Evolutionary conservation across 345 rosid species (phyloP), one percentile per base, ranked within the genome.

Genomic region (Citrus reticulata): DNA sequence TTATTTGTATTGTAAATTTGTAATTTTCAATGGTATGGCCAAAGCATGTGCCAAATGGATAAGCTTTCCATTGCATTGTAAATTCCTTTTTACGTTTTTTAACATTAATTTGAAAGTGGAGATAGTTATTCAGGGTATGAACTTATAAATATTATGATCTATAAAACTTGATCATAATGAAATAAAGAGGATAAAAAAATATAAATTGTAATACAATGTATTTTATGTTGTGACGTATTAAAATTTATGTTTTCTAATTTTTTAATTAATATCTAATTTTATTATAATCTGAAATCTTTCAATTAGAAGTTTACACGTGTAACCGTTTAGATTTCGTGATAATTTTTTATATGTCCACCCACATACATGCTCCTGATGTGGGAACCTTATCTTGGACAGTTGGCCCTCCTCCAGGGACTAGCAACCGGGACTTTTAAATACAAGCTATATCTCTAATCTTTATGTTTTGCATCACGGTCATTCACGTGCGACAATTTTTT

Each of bases 341-440:
- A 42, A n/a, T 65, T 9, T 78, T 81, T 29, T 6, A 9, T 37
- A 35, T 70, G 66, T 69, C 83, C 20, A 35, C 51, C 2, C 0
- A 1, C 62, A 40, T 5, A 35, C 37, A 5, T 40, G 80, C 68
- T 35, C 13, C 49, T 27, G 55, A 8, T 29, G 46, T 59, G 72
- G 51, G 34, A 30, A 70, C 11, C 73, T 70, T 70, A 70, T 70
- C 76, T 63, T 65, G 25, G 60, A 16, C 68, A 20, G 72, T 63
- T 37, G 67, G 29, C n/a, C 5, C 5, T 8, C 11, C 46, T 22
- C 11, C 46, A 1, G 14, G 14, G 30, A 69, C 29, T 11, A 10
- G 14, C 72, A 42, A n/a, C 42, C 0, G 8, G 24, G 42, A 32
- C 34, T 65, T 65, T 65, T 8, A 22, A 59, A 59, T 7, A 22